These are phyloP conservation scores for Fraxinus dipetala DNA, from an alignment of 305 asterid genomes.

Conservation along the genomic window DNA sequence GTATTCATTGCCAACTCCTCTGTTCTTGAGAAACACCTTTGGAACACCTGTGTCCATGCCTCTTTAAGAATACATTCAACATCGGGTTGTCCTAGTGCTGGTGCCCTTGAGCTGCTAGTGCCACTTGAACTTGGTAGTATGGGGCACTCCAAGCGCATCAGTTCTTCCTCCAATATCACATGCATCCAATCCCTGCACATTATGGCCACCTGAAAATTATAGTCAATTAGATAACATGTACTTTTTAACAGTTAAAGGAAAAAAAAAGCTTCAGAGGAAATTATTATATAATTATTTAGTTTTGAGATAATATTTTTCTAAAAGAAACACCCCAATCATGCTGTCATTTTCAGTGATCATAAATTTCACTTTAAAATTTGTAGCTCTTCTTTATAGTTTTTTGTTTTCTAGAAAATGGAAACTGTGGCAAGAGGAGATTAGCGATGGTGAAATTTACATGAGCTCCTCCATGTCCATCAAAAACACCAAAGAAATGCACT, in stretches of 20 bases:
- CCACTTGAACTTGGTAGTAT: not conserved
- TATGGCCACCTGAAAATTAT: constrained; percentile 32
- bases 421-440: not conserved
- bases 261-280: not conserved
- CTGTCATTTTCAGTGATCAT: not conserved
- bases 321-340: not conserved
- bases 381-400: not conserved
- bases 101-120: not conserved
- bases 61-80: constrained; percentile 11
- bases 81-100: not conserved
- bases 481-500: constrained; percentile 44
- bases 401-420: not conserved
- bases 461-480: constrained; percentile 52
- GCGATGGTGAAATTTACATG: constrained; percentile 23
- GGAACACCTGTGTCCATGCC: constrained; percentile 34
- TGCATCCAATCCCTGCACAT: constrained; percentile 46
- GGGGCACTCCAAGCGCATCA: constrained; percentile 15
- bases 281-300: not conserved
- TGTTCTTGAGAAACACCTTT: constrained; percentile 30
- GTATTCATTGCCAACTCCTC: constrained; percentile 31
- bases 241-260: not conserved
- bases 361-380: not conserved
- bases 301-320: not conserved
- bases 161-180: constrained; percentile 37
- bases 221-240: not conserved